Conservation (phyloP, 768 basidiomycete species). For the Serpula lacrymans region DNA sequence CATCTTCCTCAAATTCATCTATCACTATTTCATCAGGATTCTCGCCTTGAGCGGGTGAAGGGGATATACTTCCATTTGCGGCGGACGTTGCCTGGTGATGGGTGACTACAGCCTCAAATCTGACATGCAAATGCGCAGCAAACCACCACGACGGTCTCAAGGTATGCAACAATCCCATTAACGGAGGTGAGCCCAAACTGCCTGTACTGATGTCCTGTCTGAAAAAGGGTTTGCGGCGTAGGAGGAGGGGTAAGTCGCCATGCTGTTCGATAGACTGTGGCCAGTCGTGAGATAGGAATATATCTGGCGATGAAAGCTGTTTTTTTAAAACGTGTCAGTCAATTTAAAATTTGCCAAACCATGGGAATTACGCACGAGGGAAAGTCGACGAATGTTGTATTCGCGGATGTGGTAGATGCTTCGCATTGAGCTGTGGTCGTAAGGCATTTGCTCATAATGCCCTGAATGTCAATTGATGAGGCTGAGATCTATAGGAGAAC, state of each 20-base stretch:
- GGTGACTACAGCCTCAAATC: conserved; percentile 68
- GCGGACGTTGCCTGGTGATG: conserved; percentile 5
- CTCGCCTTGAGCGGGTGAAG: not conserved
- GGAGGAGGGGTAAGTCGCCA: conserved; percentile 62
- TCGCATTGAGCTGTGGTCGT: conserved; percentile 63
- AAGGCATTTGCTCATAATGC: conserved; percentile 80
- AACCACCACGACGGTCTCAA: conserved; percentile 90
- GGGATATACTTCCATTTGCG: not conserved
- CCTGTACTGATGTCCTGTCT: conserved; percentile 62
- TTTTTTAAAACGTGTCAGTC: not conserved
- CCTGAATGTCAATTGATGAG: conserved; percentile 38
- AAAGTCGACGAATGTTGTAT: conserved; percentile 75
- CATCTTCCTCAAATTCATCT: conserved; percentile 35
- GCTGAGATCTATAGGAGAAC: not conserved
- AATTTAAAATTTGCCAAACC: not conserved
- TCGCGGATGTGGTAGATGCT: conserved; percentile 92
- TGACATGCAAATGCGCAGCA: conserved; percentile 84
- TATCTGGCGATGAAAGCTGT: conserved; percentile 57
- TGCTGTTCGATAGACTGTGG: conserved; percentile 80
- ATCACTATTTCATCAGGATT: conserved; percentile 42
- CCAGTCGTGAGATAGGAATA: conserved; percentile 98
- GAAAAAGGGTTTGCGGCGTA: conserved; percentile 79
- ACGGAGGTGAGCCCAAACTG: conserved; percentile 80
- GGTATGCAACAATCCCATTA: conserved; percentile 70
- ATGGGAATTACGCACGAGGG: conserved; percentile 47